Base-by-base conservation (phyloP, 441 rosid genomes). In the Biscutella laevigata region DNA sequence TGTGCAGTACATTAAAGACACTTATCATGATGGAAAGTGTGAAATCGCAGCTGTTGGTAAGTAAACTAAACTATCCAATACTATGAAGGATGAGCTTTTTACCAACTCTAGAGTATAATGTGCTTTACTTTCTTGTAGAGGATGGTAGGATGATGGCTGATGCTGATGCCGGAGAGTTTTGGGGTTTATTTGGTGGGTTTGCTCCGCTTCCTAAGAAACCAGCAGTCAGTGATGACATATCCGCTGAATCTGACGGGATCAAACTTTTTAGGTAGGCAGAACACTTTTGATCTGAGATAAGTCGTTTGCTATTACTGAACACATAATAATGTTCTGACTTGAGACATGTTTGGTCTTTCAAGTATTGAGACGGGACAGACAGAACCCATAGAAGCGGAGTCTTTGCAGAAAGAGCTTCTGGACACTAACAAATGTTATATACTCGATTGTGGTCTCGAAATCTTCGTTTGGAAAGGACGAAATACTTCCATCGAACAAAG, bases 101-200 rank as follows among this genome's bases (percentile, higher is more conserved):
- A 30, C 28, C 26, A 55, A 14, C 20, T 20, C 36, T 34, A 33
- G 24, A 50, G 20, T 47, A 29, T 61, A 49, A 38, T 56, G 60
- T 50, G 20, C 13, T 52, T 53, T 33, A 22, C 24, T 33, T 59
- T 38, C 34, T 37, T 61, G 58, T 59, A 88, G 97, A 86, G 83
- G 99, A 88, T 69, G 99, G 97, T 56, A 88, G 74, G 70, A 63
- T 92, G 78, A 92, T 92, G 98, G 97, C 98, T 62, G 99, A 92
- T 86, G 86, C 92, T 63, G 99, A 88, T 67, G 75, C 88, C 71
- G 99, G 99, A 53, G 99, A 92, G 56, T 92, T 92, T 72, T 92
- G 99, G 99, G 92, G 74, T 16, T 66, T 88, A 37, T 92, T 92
- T 74, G 99, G 99, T 53, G 99, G 99, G 19, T 92, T 86, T 82